Evolutionary conservation across 1,139 yeast genomes (phyloP), one percentile per base, ranked within the genome.

Genomic region (Groenewaldozyma auringiensis): DNA sequence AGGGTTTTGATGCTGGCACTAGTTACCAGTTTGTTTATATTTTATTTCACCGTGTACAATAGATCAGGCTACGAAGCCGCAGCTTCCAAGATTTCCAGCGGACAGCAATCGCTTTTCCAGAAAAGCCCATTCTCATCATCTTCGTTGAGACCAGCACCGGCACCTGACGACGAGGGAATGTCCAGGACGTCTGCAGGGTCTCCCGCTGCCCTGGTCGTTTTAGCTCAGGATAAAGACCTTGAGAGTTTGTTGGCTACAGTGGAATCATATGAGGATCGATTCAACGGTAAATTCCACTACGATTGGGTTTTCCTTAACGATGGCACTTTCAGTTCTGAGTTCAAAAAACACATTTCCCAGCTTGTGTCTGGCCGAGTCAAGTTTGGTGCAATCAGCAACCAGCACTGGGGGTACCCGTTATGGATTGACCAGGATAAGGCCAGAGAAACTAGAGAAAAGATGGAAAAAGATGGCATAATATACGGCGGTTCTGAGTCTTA

Each of bases 301-400:
- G 92, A 83, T 61, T 84, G 94, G 94, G 83, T 83, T 11, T 84
- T 84, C 59, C 68, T 83, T 49, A 83, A 83, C 63, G 82, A 83
- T 53, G 82, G 74, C 51, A 74, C 69, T 18, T 81, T 81, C 59
- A 62, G 72, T 21, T 72, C 73, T 11, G 81, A 80, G 42, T 82
- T 83, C 63, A 75, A 71, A 54, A 65, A 66, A 25, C 64, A 69
- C 48, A 71, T 81, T 8, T 47, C 68, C 1, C 66, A 71, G 13
- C 60, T 79, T 27, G 76, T 77, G 4, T 71, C 81, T 11, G 92
- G 92, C 8, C 67, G 66, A n/a, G 76, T 79, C 32, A 69, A 73
- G 55, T 83, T 76, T 58, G 89, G 83, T 2, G 44, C 62, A 21
- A 78, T 83, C 41, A 83, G 83, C 2, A 58, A 68, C 41, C 81